phyloP scores from a whole-genome alignment of 164 flowering plant species.

The Tinospora cordifolia region DNA sequence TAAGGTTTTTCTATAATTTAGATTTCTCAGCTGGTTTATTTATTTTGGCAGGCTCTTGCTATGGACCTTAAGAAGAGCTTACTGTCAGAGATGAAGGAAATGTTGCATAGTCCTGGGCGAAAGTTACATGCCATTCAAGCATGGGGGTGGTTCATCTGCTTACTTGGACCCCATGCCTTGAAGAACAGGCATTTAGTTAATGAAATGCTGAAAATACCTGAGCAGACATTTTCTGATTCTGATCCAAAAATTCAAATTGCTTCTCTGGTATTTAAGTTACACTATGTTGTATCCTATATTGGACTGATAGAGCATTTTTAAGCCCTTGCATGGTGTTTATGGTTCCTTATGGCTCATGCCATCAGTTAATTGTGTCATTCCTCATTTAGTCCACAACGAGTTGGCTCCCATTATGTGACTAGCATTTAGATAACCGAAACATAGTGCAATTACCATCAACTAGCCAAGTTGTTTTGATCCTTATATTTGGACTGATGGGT shows the following conservation, averaged over 20 bases:
- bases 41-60: constrained; percentile 37
- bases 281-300: neutral
- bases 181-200: constrained; percentile 51
- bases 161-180: constrained; percentile 49
- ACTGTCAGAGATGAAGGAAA: constrained; percentile 45
- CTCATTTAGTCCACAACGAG: too few relatives aligned
- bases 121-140: constrained; percentile 55
- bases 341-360: neutral
- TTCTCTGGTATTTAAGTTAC: constrained; percentile 39
- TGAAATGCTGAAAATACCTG: constrained; percentile 64
- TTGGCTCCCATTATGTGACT: too few relatives aligned
- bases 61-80: constrained; percentile 47
- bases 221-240: constrained; percentile 53
- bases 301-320: neutral
- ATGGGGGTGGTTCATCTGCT: constrained; percentile 76
- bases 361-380: too few relatives aligned
- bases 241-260: constrained; percentile 64
- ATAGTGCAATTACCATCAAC: too few relatives aligned
- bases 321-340: neutral
- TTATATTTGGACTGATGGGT: too few relatives aligned
- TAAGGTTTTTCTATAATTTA: neutral
- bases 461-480: too few relatives aligned
- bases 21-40: neutral
- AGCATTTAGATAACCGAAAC: too few relatives aligned
- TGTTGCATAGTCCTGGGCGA: constrained; percentile 35